Percentiles rank a stretch among this genome's conserved stretches.
Evolutionary conservation across 2,329 filamentous ascomycete genomes (phyloP).

Genomic region (Botrytis fragariae): DNA sequence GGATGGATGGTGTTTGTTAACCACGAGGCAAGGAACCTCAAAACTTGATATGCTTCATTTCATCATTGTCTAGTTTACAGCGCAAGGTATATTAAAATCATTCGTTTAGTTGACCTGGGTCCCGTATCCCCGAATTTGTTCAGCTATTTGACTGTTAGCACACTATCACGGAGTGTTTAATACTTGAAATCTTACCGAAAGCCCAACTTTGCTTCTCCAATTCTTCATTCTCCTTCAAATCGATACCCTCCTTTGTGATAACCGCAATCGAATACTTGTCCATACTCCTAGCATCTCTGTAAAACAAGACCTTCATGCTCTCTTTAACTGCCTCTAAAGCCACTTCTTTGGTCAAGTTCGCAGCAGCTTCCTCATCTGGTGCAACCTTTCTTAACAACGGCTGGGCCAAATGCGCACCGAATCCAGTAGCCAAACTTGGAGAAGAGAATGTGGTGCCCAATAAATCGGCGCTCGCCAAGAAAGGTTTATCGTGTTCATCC

Average conservation of each 20-base stretch:
- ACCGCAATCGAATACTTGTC: constrained; percentile 90
- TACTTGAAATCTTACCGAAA: constrained; percentile 50
- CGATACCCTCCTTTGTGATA: constrained; percentile 83
- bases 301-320: constrained; percentile 98
- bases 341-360: constrained; percentile 69
- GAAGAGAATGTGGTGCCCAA: constrained; percentile 88
- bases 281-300: constrained; percentile 89
- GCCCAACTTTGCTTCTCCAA: constrained; percentile 97
- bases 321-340: constrained; percentile 81
- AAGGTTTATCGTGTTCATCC: constrained; percentile 75
- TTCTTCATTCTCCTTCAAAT: constrained; percentile 79
- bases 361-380: constrained; percentile 77
- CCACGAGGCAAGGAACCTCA: constrained; percentile 3
- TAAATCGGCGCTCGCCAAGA: constrained; percentile 87
- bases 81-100: constrained; percentile 20
- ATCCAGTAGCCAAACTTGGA: constrained; percentile 88
- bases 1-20: not conserved
- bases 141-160: constrained; percentile 53
- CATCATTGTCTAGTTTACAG: constrained; percentile 37
- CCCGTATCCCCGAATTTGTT: constrained; percentile 91
- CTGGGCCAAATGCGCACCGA: constrained; percentile 87
- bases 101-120: constrained; percentile 63
- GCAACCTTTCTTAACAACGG: constrained; percentile 83
- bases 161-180: not conserved
- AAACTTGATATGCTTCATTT: constrained; percentile 28